Evolutionary conservation across 805 yeast species (phyloP).

Genomic region (Pichia paraexigua): DNA sequence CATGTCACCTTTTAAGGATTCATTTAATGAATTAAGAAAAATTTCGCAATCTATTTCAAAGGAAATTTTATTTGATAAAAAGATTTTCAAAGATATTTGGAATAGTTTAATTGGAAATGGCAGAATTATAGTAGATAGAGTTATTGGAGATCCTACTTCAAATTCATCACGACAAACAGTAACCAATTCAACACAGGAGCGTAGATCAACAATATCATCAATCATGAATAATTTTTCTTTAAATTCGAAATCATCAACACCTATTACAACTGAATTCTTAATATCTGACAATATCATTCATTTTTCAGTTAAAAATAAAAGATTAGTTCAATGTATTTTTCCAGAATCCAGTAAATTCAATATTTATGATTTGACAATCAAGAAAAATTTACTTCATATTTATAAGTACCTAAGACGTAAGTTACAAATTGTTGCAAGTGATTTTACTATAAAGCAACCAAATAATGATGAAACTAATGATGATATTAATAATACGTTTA

Average conservation of each 20-base stretch:
- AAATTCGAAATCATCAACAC: slow-evolving; percentile 19
- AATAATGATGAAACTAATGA: background rate
- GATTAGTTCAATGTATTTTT: slow-evolving; percentile 47
- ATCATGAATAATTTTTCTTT: slow-evolving; percentile 28
- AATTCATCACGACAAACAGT: background rate
- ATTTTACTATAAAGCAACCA: background rate
- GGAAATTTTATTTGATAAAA: slow-evolving; percentile 31
- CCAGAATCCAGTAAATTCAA: slow-evolving; percentile 18
- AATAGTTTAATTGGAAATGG: slow-evolving; percentile 6
- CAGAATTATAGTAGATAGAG: slow-evolving; percentile 20
- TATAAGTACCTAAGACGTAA: slow-evolving; percentile 18
- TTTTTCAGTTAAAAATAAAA: slow-evolving; percentile 70
- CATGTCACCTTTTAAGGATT: slow-evolving; percentile 65
- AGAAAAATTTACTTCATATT: slow-evolving; percentile 22
- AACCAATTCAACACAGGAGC: background rate
- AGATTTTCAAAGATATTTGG: slow-evolving; percentile 11
- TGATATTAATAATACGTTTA: background rate
- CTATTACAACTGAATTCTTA: background rate
- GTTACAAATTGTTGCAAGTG: background rate
- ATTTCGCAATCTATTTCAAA: slow-evolving; percentile 46
- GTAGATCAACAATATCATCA: slow-evolving; percentile 3
- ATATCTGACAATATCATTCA: slow-evolving; percentile 31
- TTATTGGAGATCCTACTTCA: slow-evolving; percentile 39
- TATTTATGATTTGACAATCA: slow-evolving; percentile 8
- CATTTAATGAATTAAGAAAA: slow-evolving; percentile 68